phyloP scores from a whole-genome alignment of 2,329 filamentous ascomycete genomes.

The Diplodia seriata region DNA sequence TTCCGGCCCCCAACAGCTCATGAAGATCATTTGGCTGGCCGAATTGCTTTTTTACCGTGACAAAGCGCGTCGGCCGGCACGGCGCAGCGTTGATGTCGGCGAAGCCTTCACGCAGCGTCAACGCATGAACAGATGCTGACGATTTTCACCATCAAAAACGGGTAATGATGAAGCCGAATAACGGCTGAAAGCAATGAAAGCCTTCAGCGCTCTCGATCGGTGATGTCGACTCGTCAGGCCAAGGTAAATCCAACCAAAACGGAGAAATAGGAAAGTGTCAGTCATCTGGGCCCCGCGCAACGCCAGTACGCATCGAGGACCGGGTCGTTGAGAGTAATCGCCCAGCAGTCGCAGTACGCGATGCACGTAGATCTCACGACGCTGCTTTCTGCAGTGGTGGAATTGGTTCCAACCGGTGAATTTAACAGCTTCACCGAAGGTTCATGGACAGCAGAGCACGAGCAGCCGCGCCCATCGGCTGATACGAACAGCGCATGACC shows the following conservation, averaged over 20 bases:
- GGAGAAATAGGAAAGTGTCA: neutral
- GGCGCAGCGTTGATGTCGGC: slow-evolving; percentile 1
- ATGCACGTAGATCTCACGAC: too few species aligned
- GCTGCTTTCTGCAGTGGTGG: too few species aligned
- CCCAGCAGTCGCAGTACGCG: too few species aligned
- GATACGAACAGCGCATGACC: neutral
- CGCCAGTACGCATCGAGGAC: too few species aligned
- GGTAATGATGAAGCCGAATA: neutral
- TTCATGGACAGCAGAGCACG: too few species aligned
- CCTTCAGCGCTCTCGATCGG: too few species aligned
- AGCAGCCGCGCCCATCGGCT: too few species aligned
- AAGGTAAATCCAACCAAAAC: neutral
- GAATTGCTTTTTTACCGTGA: slow-evolving; percentile 11
- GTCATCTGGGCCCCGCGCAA: too few species aligned
- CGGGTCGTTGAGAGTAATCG: too few species aligned
- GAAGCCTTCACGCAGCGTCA: slow-evolving; percentile 1
- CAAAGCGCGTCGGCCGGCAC: neutral
- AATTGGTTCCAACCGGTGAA: too few species aligned
- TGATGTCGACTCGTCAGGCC: too few species aligned
- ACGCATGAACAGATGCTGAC: neutral
- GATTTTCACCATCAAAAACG: neutral
- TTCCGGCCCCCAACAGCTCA: slow-evolving; percentile 8
- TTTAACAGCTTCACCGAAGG: too few species aligned
- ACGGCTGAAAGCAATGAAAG: neutral
- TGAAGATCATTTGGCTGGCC: neutral